phyloP scores from a whole-genome alignment of 345 rosid genomes.

The Gossypium bickii region DNA sequence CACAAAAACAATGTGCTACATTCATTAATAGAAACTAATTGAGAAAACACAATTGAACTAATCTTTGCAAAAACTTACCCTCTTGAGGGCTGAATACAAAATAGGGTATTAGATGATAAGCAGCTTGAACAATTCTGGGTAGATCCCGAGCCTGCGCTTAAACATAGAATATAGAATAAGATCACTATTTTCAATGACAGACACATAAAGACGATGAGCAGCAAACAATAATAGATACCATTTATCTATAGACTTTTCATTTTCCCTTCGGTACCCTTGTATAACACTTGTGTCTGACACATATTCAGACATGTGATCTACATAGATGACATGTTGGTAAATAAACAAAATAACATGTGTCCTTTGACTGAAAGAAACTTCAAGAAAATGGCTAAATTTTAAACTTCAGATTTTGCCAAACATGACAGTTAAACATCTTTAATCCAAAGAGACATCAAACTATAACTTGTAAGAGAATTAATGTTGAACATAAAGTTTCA shows the following conservation, averaged over 20 bases:
- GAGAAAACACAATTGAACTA: background rate
- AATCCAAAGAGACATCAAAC: background rate
- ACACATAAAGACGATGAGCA: background rate
- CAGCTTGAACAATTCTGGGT: conserved; percentile 70
- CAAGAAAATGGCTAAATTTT: background rate
- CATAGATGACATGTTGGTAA: no score
- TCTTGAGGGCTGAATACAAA: conserved; percentile 85
- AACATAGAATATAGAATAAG: background rate
- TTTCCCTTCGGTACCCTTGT: no score
- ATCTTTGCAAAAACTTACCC: conserved; percentile 39
- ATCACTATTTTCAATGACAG: background rate
- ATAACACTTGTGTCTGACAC: background rate
- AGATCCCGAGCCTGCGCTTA: conserved; percentile 87
- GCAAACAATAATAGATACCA: no score
- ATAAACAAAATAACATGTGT: background rate
- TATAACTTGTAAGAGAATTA: background rate
- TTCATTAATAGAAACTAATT: no score
- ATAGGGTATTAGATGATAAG: conserved; percentile 74
- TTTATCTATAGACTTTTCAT: no score
- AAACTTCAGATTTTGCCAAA: background rate
- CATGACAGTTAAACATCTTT: background rate
- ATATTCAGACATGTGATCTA: no score
- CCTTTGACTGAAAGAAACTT: background rate
- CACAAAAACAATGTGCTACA: no score
- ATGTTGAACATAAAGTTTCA: background rate